Conservation (phyloP, 2,329 filamentous ascomycete genomes). For the Gremmenia infestans region DNA sequence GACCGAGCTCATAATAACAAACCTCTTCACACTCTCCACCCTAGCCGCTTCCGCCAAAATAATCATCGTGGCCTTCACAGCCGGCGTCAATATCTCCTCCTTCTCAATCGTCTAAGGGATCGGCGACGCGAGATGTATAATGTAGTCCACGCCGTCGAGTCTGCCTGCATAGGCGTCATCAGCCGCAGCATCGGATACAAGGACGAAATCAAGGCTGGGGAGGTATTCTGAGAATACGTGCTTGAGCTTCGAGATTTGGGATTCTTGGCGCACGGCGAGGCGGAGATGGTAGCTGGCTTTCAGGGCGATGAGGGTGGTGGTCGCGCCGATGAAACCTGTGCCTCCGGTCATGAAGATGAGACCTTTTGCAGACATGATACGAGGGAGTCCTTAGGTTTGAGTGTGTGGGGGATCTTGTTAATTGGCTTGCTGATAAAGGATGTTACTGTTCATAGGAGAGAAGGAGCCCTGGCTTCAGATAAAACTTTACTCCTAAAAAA, state of each 20-base stretch:
- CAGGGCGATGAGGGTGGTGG: conserved; percentile 10
- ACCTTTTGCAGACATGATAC: conserved; percentile 2
- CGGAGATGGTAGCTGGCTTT: conserved; percentile 19
- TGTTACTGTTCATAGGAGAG: no score
- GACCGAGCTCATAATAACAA: conserved; percentile 15
- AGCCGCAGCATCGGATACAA: conserved; percentile 12
- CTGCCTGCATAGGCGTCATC: conserved; percentile 2
- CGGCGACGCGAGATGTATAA: conserved; percentile 18
- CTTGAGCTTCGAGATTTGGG: conserved; percentile 13
- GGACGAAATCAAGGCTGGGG: conserved; percentile 2
- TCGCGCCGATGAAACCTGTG: conserved; percentile 23
- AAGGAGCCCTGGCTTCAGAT: no score
- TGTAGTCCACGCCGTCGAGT: conserved; percentile 11
- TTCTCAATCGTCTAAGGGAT: conserved; percentile 8
- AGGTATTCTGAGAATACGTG: conserved; percentile 1
- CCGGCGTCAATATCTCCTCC: conserved; percentile 7
- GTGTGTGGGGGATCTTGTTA: no score
- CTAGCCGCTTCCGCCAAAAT: conserved; percentile 13
- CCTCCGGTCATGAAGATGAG: conserved; percentile 23
- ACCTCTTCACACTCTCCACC: conserved; percentile 11
- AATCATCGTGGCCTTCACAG: conserved; percentile 11
- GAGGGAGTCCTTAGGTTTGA: background rate
- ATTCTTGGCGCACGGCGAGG: conserved; percentile 17
- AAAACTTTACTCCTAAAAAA: no score
- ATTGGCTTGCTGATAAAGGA: background rate